phyloP scores from a whole-genome alignment of 1,139 yeast genomes.

The Zygosaccharomyces pseudobailii region DNA sequence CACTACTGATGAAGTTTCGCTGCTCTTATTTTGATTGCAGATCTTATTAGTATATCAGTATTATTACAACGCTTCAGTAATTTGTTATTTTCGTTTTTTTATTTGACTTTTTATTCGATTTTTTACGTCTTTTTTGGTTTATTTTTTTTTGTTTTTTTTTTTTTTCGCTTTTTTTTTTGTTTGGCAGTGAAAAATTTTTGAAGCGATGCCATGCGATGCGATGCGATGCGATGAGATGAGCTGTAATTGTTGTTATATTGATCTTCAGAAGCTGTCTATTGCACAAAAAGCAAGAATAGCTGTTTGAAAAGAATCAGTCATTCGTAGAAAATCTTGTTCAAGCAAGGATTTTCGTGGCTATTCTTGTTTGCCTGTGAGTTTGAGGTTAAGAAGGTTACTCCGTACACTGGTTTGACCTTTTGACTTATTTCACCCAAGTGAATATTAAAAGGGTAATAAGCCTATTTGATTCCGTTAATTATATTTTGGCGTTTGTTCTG shows the following conservation, averaged over 20 bases:
- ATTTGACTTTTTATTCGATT: neutral
- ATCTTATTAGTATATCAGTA: too few species aligned
- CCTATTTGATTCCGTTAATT: neutral
- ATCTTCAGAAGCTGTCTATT: neutral
- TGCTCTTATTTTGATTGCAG: neutral
- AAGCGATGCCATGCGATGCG: conserved; percentile 12
- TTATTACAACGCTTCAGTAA: too few species aligned
- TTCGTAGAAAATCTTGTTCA: neutral
- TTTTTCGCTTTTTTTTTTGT: conserved; percentile 3
- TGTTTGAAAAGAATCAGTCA: neutral
- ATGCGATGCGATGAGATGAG: conserved; percentile 23
- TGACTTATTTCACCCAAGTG: neutral
- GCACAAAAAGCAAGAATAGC: neutral
- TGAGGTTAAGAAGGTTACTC: neutral
- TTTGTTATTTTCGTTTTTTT: neutral
- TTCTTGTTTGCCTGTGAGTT: neutral
- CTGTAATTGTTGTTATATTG: neutral
- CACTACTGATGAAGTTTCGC: neutral
- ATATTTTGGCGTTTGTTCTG: neutral
- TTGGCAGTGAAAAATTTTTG: conserved; percentile 4
- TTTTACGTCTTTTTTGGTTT: neutral
- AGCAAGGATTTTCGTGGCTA: neutral
- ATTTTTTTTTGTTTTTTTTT: neutral
- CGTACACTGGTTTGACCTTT: neutral
- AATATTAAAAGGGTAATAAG: neutral